A percentile compares a stretch with the other conserved stretches of the same genome.
These are phyloP conservation scores for Lathyrus aphaca DNA, from an alignment of 306 rosid species.

Conservation along the genomic window DNA sequence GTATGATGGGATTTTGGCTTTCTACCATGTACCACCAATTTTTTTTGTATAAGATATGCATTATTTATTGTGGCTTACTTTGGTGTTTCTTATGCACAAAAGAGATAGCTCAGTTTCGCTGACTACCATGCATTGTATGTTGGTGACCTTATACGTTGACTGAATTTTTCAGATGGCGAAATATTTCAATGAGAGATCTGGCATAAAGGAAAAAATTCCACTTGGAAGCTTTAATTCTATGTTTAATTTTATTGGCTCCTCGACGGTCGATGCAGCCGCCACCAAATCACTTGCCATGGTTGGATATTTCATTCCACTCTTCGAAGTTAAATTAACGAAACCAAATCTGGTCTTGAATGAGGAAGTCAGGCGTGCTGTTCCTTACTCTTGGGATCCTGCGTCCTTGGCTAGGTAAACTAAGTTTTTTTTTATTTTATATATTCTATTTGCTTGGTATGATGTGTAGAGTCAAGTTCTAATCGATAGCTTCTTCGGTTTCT, in stretches of 20 bases:
- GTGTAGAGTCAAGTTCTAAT: slow-evolving; percentile 36
- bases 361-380: slow-evolving; percentile 81
- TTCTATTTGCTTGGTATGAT: slow-evolving; percentile 23
- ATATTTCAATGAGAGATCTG: slow-evolving; percentile 71
- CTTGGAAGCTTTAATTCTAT: slow-evolving; percentile 92
- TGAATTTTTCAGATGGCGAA: slow-evolving; percentile 79
- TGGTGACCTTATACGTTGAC: slow-evolving; percentile 39
- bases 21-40: too few relatives aligned
- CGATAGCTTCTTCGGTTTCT: slow-evolving; percentile 30
- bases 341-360: slow-evolving; percentile 62
- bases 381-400: slow-evolving; percentile 93
- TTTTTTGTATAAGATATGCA: too few relatives aligned
- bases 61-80: too few relatives aligned
- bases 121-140: slow-evolving; percentile 21
- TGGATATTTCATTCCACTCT: slow-evolving; percentile 74
- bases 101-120: neutral
- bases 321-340: slow-evolving; percentile 60
- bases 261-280: slow-evolving; percentile 78
- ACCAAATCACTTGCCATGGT: slow-evolving; percentile 96
- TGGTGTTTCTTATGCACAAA: slow-evolving; percentile 3
- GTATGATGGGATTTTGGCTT: neutral
- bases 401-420: slow-evolving; percentile 79
- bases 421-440: slow-evolving; percentile 26
- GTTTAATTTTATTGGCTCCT: slow-evolving; percentile 93
- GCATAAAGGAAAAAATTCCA: slow-evolving; percentile 61